Conservation (phyloP, 2,329 filamentous ascomycete species). For the Penicillium italicum region DNA sequence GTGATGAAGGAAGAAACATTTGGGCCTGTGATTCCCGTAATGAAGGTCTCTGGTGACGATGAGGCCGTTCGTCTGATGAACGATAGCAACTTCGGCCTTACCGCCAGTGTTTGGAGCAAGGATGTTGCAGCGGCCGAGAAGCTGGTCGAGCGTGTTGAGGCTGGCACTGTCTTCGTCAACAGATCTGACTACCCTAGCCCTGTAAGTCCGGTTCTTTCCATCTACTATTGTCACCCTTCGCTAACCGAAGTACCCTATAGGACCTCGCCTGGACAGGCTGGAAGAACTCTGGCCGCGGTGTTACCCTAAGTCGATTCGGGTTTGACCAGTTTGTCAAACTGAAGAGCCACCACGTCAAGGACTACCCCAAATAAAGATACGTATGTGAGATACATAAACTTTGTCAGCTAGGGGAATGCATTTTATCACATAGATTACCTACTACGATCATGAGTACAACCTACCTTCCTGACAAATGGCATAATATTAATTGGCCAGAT, state of each 20-base stretch:
- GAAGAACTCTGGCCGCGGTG: slow-evolving; percentile 93
- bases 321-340: slow-evolving; percentile 96
- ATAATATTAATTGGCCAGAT: too few relatives aligned
- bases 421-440: background rate
- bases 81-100: slow-evolving; percentile 88
- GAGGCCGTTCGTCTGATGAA: slow-evolving; percentile 88
- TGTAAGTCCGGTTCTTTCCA: slow-evolving; percentile 54
- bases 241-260: slow-evolving; percentile 42
- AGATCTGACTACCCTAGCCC: slow-evolving; percentile 88
- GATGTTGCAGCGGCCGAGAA: slow-evolving; percentile 71
- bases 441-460: background rate
- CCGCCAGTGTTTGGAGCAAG: slow-evolving; percentile 96
- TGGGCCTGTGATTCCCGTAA: slow-evolving; percentile 84
- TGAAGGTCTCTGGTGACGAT: slow-evolving; percentile 75
- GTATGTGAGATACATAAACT: background rate
- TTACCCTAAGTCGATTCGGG: slow-evolving; percentile 82
- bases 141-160: slow-evolving; percentile 76
- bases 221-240: background rate
- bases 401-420: background rate
- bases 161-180: slow-evolving; percentile 95
- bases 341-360: slow-evolving; percentile 93
- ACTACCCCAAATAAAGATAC: slow-evolving; percentile 56
- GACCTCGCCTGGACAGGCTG: slow-evolving; percentile 95
- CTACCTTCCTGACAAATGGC: background rate
- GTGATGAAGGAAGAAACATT: slow-evolving; percentile 96